These are phyloP conservation scores for Thraustochytrium striatum DNA, from an alignment of 352 stramenopile genomes.

Conservation along the genomic window DNA sequence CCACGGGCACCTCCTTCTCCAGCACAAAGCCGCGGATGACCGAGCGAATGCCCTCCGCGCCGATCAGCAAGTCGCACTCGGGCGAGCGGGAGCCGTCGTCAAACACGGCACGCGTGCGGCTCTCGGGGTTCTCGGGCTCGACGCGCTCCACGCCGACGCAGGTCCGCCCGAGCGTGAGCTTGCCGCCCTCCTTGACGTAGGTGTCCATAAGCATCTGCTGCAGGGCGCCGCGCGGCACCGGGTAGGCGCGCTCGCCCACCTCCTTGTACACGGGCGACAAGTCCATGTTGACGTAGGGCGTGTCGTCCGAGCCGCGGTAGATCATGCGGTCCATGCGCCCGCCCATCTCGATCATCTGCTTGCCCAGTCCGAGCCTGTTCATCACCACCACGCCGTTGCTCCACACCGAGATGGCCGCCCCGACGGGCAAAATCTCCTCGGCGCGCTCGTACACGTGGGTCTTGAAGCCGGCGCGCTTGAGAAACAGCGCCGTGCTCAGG, in stretches of 20 bases:
- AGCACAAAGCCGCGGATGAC: constrained; percentile 33
- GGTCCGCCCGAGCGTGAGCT: constrained; percentile 12
- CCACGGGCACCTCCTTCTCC: constrained; percentile 3
- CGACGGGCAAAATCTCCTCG: constrained; percentile 41
- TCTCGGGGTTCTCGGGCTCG: constrained; percentile 2
- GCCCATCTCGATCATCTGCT: constrained; percentile 30
- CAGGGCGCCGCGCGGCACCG: constrained; percentile 40
- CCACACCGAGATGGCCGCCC: constrained; percentile 50
- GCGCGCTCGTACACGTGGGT: constrained; percentile 37
- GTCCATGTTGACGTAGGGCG: constrained; percentile 21
- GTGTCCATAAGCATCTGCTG: constrained; percentile 49
- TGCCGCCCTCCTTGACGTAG: constrained; percentile 43
- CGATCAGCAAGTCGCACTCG: constrained; percentile 41
- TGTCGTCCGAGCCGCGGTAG: constrained; percentile 5
- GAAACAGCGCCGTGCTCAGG: constrained; percentile 55
- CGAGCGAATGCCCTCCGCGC: constrained; percentile 44
- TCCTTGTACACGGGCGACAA: constrained; percentile 41
- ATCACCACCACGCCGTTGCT: constrained; percentile 49
- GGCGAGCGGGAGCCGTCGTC: constrained; percentile 25
- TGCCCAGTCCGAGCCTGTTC: constrained; percentile 38
- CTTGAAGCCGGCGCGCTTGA: constrained; percentile 38
- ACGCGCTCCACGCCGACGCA: constrained; percentile 30
- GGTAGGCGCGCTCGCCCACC: constrained; percentile 36
- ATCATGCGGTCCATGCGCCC: constrained; percentile 47
- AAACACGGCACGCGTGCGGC: constrained; percentile 19